These are phyloP conservation scores for Clonostachys rhizophaga DNA, from an alignment of 2,329 filamentous ascomycete genomes.

Conservation along the genomic window DNA sequence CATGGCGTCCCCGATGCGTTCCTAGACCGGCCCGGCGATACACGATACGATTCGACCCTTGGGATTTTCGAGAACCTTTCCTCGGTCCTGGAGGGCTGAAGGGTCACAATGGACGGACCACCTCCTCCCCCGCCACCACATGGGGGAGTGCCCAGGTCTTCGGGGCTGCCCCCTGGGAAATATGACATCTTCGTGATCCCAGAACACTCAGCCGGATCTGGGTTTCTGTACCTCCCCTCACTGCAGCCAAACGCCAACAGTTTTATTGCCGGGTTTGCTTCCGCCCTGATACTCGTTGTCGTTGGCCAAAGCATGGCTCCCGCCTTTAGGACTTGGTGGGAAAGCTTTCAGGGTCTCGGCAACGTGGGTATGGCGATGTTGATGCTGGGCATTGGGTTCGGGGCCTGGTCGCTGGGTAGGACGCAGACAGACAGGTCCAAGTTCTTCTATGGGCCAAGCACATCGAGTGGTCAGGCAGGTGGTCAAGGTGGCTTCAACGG, in stretches of 20 bases:
- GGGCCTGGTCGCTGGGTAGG: conserved; percentile 62
- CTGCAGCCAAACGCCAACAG: conserved; percentile 82
- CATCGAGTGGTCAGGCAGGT: background rate
- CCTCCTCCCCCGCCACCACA: conserved; percentile 79
- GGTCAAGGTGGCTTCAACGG: background rate
- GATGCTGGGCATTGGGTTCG: conserved; percentile 67
- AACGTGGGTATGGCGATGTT: conserved; percentile 70
- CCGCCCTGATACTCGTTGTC: conserved; percentile 67
- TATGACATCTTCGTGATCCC: conserved; percentile 98
- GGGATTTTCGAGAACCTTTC: no score
- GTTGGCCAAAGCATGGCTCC: conserved; percentile 73
- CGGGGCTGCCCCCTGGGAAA: conserved; percentile 77
- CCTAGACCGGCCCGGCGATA: background rate
- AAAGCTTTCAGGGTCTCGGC: conserved; percentile 64
- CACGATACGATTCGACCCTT: no score
- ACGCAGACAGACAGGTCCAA: conserved; percentile 23
- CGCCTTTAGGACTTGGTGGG: conserved; percentile 68
- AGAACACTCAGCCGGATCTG: conserved; percentile 80
- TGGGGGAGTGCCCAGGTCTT: conserved; percentile 67
- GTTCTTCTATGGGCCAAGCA: conserved; percentile 3
- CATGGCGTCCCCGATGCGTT: background rate
- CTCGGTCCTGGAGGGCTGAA: no score
- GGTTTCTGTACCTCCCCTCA: conserved; percentile 93
- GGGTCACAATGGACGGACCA: conserved; percentile 39
- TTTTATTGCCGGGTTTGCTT: conserved; percentile 82